Evolutionary conservation across 1,284 basidiomycete species (phyloP).

Genomic region (Cryptococcus hybrid): DNA sequence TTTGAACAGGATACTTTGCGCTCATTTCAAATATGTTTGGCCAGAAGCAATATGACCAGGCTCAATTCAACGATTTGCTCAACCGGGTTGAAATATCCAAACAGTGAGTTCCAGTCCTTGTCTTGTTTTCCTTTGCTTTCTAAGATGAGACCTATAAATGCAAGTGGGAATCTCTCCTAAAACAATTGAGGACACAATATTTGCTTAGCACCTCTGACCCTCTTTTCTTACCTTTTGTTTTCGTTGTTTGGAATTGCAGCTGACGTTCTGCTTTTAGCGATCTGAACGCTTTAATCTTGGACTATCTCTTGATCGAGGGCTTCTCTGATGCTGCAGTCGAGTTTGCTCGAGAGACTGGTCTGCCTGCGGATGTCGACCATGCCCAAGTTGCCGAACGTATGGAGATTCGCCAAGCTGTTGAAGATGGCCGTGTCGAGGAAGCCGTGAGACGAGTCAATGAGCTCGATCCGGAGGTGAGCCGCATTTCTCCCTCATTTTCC

Average conservation of each 20-base stretch:
- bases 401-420: conserved; percentile 88
- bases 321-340: conserved; percentile 95
- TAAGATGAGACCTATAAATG: conserved; percentile 53
- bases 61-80: conserved; percentile 53
- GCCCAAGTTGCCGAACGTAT: conserved; percentile 90
- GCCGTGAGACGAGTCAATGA: conserved; percentile 93
- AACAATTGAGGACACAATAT: conserved; percentile 51
- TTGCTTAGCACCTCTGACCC: conserved; percentile 54
- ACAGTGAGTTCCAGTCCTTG: conserved; percentile 51
- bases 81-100: conserved; percentile 53
- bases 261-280: conserved; percentile 60
- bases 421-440: conserved; percentile 90
- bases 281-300: conserved; percentile 92
- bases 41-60: conserved; percentile 14
- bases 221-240: conserved; percentile 2
- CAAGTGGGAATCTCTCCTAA: conserved; percentile 65
- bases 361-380: conserved; percentile 69
- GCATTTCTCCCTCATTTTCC: conserved; percentile 12
- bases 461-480: conserved; percentile 90
- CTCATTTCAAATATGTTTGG: background rate
- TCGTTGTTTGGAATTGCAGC: background rate
- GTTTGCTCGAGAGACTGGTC: conserved; percentile 82
- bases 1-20: background rate
- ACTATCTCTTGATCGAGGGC: conserved; percentile 96
- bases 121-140: conserved; percentile 16